Base-by-base conservation (phyloP, 2,329 filamentous ascomycete genomes). In the Pestalotiopsis fici region DNA sequence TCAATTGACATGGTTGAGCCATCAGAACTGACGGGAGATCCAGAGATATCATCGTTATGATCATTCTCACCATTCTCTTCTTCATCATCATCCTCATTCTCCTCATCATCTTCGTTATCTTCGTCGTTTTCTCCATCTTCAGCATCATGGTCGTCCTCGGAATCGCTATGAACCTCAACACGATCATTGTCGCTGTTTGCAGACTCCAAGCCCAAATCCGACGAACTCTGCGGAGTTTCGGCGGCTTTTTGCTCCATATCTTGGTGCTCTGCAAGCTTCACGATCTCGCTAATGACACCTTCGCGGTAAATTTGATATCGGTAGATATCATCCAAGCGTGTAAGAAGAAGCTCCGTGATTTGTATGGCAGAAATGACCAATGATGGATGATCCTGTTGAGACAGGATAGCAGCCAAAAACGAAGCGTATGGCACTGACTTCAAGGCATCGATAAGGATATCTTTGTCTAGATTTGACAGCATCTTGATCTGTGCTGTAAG, bases 281-380 rank as follows among this genome's bases (percentile, higher is more conserved):
- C 87, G 64, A 99, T 97, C 78, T 99, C 95, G 1, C 92, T 87
- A 72, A 98, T 95, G 56, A 99, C 96, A 43, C 96, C 96, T 81
- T 99, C 97, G 0, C 96, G 93, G 76, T 99, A 97, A 73, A 99
- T 95, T 74, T 99, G 97, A 74, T 98, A 97, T 28, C 93, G 91
- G 76, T 99, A 99, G 35, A 98, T 93, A 25, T 91, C 86, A 70
- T 95, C 93, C 5, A 99, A 83, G 21, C 97, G 90, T 74, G 90
- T 91, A 68, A 98, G 87, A 1, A 99, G 86, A 5, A 99, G 84
- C 78, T 98, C 95, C 0, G 95, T 93, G 47, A 95, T 95, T 75
- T 97, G 93, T 18, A 99, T 83, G 21, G 94, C 95, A 71, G 91
- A 92, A 69, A 94, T 93, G 11, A 98, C 94, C 4, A 99, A 84